Conservation (phyloP, 129 eudicot genomes). For the Chrysanthemum seticuspe region DNA sequence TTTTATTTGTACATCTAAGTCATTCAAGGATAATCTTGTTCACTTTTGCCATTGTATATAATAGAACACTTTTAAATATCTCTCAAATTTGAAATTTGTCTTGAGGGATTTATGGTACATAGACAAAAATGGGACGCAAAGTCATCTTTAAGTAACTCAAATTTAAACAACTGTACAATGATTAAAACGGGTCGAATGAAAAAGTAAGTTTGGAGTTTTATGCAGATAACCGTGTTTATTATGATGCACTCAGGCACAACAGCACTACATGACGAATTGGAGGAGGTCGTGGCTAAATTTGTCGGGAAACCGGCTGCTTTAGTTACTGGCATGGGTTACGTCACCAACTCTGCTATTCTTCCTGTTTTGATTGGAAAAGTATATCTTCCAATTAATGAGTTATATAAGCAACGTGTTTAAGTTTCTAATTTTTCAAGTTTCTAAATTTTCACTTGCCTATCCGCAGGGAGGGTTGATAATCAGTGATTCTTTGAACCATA, state of each 20-base stretch:
- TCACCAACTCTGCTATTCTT: conserved; percentile 85
- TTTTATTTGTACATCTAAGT: no score
- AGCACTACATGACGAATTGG: conserved; percentile 69
- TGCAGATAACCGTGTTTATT: not conserved
- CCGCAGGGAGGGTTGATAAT: conserved; percentile 88
- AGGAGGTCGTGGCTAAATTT: conserved; percentile 79
- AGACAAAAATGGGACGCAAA: no score
- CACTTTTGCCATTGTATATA: no score
- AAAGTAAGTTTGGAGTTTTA: no score
- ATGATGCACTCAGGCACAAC: conserved; percentile 65
- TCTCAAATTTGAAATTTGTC: no score
- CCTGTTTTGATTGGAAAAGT: conserved; percentile 90
- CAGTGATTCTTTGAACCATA: conserved; percentile 93
- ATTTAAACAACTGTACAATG: no score
- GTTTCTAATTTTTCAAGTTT: not conserved
- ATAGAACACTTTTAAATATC: no score
- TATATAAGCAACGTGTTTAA: not conserved
- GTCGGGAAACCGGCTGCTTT: conserved; percentile 86
- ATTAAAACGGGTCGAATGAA: no score
- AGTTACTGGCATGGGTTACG: conserved; percentile 98
- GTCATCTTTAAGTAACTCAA: no score
- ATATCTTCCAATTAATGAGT: conserved; percentile 15
- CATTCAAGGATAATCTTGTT: no score
- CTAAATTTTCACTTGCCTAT: conserved; percentile 6
- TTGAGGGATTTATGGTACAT: no score